A percentile compares a stretch with the other conserved stretches of the same genome.
phyloP scores from a whole-genome alignment of 225 moss, liverwort and hornwort species.

The Rhytidiadelphus loreus region DNA sequence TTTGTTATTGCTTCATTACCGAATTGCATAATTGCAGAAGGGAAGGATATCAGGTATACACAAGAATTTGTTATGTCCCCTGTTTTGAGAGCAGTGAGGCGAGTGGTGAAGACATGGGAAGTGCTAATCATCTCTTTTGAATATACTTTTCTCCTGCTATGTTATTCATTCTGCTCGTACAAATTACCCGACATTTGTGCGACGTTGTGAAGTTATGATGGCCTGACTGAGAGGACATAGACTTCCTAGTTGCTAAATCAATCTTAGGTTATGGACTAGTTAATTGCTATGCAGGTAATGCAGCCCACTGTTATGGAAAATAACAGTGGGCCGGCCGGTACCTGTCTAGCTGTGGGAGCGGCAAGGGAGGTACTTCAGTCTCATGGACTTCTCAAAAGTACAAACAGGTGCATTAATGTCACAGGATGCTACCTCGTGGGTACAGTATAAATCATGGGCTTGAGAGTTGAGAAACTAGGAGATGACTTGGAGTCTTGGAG shows the following conservation, averaged over 20 bases:
- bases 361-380: not conserved
- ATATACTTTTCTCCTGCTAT: not conserved
- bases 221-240: not conserved
- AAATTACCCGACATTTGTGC: not conserved
- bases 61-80: not conserved
- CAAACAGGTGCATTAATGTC: too few relatives aligned
- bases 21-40: not conserved
- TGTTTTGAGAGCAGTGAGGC: not conserved
- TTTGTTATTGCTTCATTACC: not conserved
- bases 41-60: not conserved
- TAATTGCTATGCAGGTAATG: not conserved
- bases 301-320: too few relatives aligned
- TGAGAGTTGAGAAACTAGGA: not conserved
- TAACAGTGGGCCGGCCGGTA: too few relatives aligned
- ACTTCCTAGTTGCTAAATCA: not conserved
- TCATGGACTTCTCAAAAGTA: not conserved
- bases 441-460: not conserved
- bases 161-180: not conserved
- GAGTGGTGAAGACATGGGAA: not conserved
- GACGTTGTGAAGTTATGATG: not conserved
- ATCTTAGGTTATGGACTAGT: not conserved
- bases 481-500: too few relatives aligned
- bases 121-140: not conserved
- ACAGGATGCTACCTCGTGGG: too few relatives aligned
- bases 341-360: not conserved